Evolutionary conservation across 2,329 filamentous ascomycete genomes (phyloP), one percentile per base, ranked within the genome.

Genomic region (Chrysoporthe austroafricana): DNA sequence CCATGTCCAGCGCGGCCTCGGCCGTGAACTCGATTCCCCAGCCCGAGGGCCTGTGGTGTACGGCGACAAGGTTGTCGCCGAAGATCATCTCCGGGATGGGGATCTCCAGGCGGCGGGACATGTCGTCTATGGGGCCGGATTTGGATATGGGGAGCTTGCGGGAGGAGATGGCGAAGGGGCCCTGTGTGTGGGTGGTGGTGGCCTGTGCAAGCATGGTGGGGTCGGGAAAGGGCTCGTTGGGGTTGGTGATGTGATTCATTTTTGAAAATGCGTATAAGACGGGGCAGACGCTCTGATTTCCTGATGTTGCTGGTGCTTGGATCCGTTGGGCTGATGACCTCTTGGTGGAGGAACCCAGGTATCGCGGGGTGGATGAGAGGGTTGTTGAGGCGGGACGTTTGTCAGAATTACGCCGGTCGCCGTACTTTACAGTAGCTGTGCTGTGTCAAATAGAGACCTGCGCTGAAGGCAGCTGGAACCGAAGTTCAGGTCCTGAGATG

Each of bases 21-120:
- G 96, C 91, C 77, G 91, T 91, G 83, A 98, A 99, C 64, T 85
- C 81, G 70, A 98, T 83, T 57, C 83, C 83, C 93, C 94, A 99
- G 57, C 89, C 88, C n/a, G 86, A 89, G 26, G 86, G 84, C n/a
- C 81, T 70, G 80, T 98, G 93, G 64, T 89, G 84, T 69, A 99
- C 85, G 7, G 87, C 82, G 52, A 97, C 90, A 67, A 91, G 83
- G 79, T 99, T 99, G 83, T 99, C 94, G 70, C 96, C 96, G 77
- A 99, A 99, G 72, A 99, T 99, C 96, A 99, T 99, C 82, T 99
- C 96, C 9, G 96, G 96, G 52, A 95, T 88, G 21, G 95, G 89
- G 76, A 99, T 97, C 42, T 90, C 90, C 64, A 99, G 85, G 70
- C 87, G 88, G 67, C 85, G 84, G 52, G 90, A 90, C 88, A 99